phyloP scores from a whole-genome alignment of 1,139 yeast species.

The Hansenula anomala region DNA sequence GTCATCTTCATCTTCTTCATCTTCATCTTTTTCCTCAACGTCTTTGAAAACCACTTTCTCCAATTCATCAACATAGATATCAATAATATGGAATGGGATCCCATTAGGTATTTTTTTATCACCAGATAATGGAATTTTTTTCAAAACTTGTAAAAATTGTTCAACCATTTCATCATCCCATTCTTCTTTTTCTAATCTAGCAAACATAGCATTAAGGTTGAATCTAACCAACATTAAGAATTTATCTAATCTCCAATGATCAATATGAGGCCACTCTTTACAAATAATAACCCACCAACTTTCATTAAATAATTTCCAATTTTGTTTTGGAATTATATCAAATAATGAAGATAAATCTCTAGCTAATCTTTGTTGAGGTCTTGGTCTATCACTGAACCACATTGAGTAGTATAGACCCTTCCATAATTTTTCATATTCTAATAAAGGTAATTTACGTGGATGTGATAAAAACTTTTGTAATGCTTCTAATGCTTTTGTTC shows the following conservation, averaged over 20 bases:
- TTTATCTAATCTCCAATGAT: conserved; percentile 85
- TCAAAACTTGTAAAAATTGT: conserved; percentile 35
- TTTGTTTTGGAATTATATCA: conserved; percentile 37
- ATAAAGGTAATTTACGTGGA: conserved; percentile 33
- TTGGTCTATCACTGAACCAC: conserved; percentile 96
- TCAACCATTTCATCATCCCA: conserved; percentile 54
- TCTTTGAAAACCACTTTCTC: conserved; percentile 57
- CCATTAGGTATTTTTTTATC: conserved; percentile 63
- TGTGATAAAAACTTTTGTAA: conserved; percentile 52
- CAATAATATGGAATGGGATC: conserved; percentile 79
- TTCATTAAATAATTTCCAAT: conserved; percentile 46
- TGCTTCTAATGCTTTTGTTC: conserved; percentile 74
- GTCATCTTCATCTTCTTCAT: conserved; percentile 30
- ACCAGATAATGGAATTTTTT: conserved; percentile 49
- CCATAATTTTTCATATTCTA: conserved; percentile 83
- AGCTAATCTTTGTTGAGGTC: conserved; percentile 85
- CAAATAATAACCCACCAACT: conserved; percentile 82
- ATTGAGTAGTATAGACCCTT: conserved; percentile 86
- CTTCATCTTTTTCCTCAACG: conserved; percentile 36
- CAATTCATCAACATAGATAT: conserved; percentile 80
- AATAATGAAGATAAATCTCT: conserved; percentile 61
- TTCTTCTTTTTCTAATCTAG: conserved; percentile 43
- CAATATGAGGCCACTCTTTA: conserved; percentile 82
- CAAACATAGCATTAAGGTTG: conserved; percentile 53
- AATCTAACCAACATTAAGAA: conserved; percentile 72